phyloP scores from a whole-genome alignment of 2,329 filamentous ascomycete species.

The Ilyonectria sp. region DNA sequence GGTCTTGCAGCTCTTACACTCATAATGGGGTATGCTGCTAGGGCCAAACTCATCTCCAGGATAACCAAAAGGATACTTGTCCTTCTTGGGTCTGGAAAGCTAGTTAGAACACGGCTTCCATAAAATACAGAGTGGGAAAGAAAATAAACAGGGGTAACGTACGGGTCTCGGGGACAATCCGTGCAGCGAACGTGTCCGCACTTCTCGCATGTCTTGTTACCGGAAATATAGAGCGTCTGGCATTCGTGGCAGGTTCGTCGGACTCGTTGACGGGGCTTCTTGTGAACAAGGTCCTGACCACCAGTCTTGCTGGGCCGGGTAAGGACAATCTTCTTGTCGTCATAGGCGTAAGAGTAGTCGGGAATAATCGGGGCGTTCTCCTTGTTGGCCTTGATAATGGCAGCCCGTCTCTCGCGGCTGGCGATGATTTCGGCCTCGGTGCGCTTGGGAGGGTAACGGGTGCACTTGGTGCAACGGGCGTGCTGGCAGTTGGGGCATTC shows the following conservation, averaged over 20 bases:
- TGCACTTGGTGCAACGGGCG: conserved; percentile 84
- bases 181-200: conserved; percentile 85
- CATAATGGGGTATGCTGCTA: conserved; percentile 67
- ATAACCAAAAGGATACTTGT: conserved; percentile 79
- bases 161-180: conserved; percentile 86
- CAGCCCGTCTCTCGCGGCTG: conserved; percentile 66
- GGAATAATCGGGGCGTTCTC: conserved; percentile 69
- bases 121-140: background rate
- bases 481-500: conserved; percentile 85
- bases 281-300: conserved; percentile 80
- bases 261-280: conserved; percentile 80
- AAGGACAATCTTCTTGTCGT: conserved; percentile 66
- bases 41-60: conserved; percentile 74
- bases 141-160: conserved; percentile 56
- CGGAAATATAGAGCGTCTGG: conserved; percentile 70
- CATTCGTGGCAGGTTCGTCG: conserved; percentile 85
- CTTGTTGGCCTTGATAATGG: conserved; percentile 68
- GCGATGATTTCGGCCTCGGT: conserved; percentile 69
- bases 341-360: conserved; percentile 63
- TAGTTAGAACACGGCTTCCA: conserved; percentile 28
- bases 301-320: conserved; percentile 77
- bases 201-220: conserved; percentile 74
- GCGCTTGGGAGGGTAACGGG: conserved; percentile 79
- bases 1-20: conserved; percentile 75
- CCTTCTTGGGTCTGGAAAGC: conserved; percentile 70